phyloP scores from a whole-genome alignment of 345 rosid genomes.

The Lagerstroemia speciosa region DNA sequence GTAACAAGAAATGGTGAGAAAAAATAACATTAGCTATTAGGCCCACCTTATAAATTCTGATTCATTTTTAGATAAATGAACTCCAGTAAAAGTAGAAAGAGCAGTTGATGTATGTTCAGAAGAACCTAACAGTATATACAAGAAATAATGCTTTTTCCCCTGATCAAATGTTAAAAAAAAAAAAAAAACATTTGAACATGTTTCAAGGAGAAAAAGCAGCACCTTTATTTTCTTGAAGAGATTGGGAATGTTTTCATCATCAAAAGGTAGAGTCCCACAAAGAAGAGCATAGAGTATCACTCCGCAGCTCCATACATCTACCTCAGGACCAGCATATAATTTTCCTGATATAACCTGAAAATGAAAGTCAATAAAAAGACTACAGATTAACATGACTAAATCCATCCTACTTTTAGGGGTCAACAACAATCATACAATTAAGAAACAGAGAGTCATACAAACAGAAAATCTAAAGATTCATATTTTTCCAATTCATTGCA shows the following conservation, averaged over 20 bases:
- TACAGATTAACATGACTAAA: background rate
- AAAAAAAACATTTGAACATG: no score
- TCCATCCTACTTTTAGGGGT: background rate
- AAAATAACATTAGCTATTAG: background rate
- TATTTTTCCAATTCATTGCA: background rate
- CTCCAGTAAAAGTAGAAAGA: background rate
- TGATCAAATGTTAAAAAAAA: no score
- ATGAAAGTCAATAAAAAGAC: background rate
- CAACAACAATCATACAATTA: background rate
- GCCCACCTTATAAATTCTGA: background rate
- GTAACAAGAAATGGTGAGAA: conserved; percentile 2
- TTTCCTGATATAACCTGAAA: conserved; percentile 89
- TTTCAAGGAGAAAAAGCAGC: conserved; percentile 4
- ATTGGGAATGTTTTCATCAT: conserved; percentile 94
- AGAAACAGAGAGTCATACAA: background rate
- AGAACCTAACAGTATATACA: background rate
- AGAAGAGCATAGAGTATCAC: conserved; percentile 96
- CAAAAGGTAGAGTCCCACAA: conserved; percentile 95
- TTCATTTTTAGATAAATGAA: background rate
- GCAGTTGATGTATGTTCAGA: background rate
- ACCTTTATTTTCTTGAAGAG: conserved; percentile 97
- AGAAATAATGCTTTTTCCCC: no score
- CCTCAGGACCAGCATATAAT: conserved; percentile 95
- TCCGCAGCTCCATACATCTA: conserved; percentile 99
- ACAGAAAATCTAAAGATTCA: background rate